Conservation (phyloP, 441 rosid species). For the Bruguiera hainesii region DNA sequence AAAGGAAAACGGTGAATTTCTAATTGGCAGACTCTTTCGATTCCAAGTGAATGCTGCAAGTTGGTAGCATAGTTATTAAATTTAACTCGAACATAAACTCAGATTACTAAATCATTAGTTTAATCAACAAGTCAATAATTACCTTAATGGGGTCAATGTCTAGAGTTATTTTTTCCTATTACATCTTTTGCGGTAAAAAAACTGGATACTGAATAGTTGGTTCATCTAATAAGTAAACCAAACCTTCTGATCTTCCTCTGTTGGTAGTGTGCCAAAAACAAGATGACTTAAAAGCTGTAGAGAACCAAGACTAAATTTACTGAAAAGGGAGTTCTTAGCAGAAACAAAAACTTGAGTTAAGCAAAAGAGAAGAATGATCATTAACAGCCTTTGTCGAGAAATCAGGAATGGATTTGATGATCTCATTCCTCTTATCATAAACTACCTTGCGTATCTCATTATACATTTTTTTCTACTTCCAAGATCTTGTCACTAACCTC, state of each 20-base stretch:
- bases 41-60: no score
- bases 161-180: no score
- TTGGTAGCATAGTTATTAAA: no score
- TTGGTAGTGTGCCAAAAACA: conserved; percentile 66
- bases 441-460: conserved; percentile 78
- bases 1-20: no score
- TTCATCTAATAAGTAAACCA: conserved; percentile 15
- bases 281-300: conserved; percentile 90
- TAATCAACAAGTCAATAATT: no score
- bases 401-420: conserved; percentile 77
- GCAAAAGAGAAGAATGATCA: conserved; percentile 12
- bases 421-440: conserved; percentile 70
- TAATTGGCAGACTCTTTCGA: no score
- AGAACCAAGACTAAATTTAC: conserved; percentile 4
- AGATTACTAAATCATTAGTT: no score
- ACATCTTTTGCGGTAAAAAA: not conserved
- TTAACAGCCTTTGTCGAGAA: conserved; percentile 94
- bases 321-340: not conserved
- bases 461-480: conserved; percentile 81
- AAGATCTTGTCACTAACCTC: conserved; percentile 92
- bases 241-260: conserved; percentile 94
- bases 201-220: conserved; percentile 2
- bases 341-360: not conserved
- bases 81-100: no score
- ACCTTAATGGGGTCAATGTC: no score